Conservation (phyloP, 108 stramenopile species). For the Pseudonitzschia pungens region DNA sequence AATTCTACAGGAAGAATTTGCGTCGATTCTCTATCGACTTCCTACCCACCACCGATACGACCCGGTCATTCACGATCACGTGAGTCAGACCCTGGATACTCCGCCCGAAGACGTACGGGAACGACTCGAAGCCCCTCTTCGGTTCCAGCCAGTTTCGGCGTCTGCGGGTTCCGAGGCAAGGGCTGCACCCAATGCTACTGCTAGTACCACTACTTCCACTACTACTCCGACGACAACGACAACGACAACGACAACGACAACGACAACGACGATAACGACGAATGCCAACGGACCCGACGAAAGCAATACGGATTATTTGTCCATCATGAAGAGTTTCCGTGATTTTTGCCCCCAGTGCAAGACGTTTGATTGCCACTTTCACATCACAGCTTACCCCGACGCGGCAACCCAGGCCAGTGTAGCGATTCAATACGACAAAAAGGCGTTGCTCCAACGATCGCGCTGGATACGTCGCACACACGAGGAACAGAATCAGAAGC, state of each 20-base stretch:
- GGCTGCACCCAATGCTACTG: neutral
- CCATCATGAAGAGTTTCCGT: neutral
- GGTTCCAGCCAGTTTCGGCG: neutral
- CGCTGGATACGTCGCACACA: neutral
- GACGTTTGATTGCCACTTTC: conserved; percentile 6
- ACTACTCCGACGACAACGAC: too few relatives aligned
- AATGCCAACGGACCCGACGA: neutral
- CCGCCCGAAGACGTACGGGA: neutral
- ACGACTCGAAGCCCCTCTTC: neutral
- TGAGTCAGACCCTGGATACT: neutral
- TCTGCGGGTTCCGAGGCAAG: neutral
- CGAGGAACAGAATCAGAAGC: too few relatives aligned
- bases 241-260: too few relatives aligned
- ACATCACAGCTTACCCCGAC: conserved; percentile 10
- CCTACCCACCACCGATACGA: neutral
- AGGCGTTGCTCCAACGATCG: neutral
- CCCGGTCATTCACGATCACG: neutral
- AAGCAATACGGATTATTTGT: neutral
- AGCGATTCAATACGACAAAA: conserved; percentile 12
- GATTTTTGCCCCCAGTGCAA: conserved; percentile 11
- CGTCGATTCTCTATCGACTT: neutral
- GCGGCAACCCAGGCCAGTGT: conserved; percentile 4
- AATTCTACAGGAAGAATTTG: neutral
- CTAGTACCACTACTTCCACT: too few relatives aligned
- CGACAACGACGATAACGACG: too few relatives aligned